Conservation (phyloP, 176 grass and related monocot genomes). For the Olyra latifolia region DNA sequence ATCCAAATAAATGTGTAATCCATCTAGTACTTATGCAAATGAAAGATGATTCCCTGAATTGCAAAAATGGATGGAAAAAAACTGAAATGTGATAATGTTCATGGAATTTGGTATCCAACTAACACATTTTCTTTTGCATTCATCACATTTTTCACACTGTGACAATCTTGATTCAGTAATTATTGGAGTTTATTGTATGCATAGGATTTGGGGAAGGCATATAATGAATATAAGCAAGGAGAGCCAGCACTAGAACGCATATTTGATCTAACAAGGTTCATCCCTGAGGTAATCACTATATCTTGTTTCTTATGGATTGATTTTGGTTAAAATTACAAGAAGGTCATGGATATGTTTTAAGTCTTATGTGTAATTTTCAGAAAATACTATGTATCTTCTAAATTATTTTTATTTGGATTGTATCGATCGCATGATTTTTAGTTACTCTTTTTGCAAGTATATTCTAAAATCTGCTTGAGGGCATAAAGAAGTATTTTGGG, state of each 20-base stretch:
- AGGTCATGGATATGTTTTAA: not conserved
- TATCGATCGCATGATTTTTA: not conserved
- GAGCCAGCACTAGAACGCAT: conserved; percentile 74
- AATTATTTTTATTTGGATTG: not conserved
- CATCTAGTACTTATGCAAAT: not conserved
- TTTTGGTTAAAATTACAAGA: conserved; percentile 4
- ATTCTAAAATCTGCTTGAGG: not conserved
- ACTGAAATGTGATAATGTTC: not conserved
- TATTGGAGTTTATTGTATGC: conserved; percentile 7
- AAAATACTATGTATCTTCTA: not conserved
- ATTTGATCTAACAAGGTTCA: conserved; percentile 71
- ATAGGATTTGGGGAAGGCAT: conserved; percentile 81
- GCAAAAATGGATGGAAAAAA: not conserved
- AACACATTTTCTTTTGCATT: not conserved
- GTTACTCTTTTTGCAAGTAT: not conserved
- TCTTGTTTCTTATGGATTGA: conserved; percentile 3
- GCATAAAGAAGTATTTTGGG: not conserved
- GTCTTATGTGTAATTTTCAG: not conserved
- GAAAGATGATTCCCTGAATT: not conserved
- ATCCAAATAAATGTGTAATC: conserved; percentile 17
- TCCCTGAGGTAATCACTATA: conserved; percentile 55
- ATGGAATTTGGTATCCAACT: not conserved
- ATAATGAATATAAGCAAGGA: conserved; percentile 87
- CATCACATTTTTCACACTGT: conserved; percentile 10
- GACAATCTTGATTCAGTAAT: conserved; percentile 16